Evolutionary conservation across 225 moss, liverwort and hornwort genomes (phyloP), one percentile per base, ranked within the genome.

Genomic region (Bryoerythrophyllum caledonicum): DNA sequence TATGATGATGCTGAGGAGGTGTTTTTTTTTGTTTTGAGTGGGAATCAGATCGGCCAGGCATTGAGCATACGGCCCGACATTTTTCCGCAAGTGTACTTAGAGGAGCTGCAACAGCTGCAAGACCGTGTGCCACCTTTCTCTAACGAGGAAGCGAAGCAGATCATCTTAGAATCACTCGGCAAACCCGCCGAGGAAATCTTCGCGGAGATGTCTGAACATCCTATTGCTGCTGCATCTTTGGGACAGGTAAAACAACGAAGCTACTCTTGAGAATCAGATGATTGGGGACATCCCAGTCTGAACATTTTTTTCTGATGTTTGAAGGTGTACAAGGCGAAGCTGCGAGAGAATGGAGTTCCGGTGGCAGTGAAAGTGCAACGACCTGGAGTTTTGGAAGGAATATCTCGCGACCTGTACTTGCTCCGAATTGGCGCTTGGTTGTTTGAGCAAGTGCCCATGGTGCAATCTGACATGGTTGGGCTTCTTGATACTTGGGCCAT

Each of bases 311-410:
- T 78, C 16, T 76, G 32, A 56, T 76, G 79, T n/a, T 44, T 15
- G 44, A 87, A 96, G 96, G 96, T 96, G n/a, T 96, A 96, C 69
- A 93, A 94, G 76, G 96, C 88, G 58, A 82, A 75, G 80, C 56
- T 94, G 49, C 80, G 85, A 65, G 88, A 84, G 68, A 87, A 84
- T 17, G 92, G 89, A 60, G 73, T 87, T 54, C 15, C 70, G 27
- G 94, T 96, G 72, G 96, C 96, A 25, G 80, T 96, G 58, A 96
- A 96, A 82, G 96, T 96, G 27, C 96, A 96, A 68, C 82, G 96
- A 80, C 96, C 96, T 25, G 94, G 94, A 66, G 92, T 96, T 35
- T 63, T 96, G 41, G 92, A 96, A 80, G 92, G 96, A 63, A 90
- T 96, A 76, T 94, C 96, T 70, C 85, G 91, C 70, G 96, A 96